These are phyloP conservation scores for Aureobasidium vineae DNA, from an alignment of 2,329 filamentous ascomycete genomes.

Conservation along the genomic window DNA sequence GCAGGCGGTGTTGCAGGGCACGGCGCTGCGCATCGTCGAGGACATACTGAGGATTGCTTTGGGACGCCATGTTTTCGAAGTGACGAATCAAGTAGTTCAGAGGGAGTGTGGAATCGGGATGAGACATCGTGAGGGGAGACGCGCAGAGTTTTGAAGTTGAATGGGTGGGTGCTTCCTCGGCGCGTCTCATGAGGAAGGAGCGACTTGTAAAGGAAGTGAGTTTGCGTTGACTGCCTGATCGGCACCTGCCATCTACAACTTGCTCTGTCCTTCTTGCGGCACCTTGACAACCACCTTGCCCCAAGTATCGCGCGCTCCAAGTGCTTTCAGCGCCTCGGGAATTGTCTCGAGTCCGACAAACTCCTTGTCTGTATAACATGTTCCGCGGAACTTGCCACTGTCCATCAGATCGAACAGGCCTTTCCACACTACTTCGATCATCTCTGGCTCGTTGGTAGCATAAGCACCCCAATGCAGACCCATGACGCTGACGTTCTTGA, in stretches of 20 bases:
- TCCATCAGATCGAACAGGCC: constrained; percentile 76
- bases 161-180: neutral
- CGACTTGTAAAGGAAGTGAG: neutral
- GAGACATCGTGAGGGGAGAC: neutral
- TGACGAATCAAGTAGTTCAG: neutral
- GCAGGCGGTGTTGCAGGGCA: neutral
- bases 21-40: neutral
- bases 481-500: constrained; percentile 91
- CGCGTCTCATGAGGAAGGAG: neutral
- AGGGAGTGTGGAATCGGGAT: neutral
- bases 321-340: constrained; percentile 69
- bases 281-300: constrained; percentile 93
- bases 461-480: constrained; percentile 93
- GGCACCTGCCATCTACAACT: constrained; percentile 35
- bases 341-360: constrained; percentile 81
- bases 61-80: neutral
- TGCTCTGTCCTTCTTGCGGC: constrained; percentile 59
- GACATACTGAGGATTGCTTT: neutral
- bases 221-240: neutral
- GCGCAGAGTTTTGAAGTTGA: neutral
- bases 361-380: constrained; percentile 75
- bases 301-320: constrained; percentile 84
- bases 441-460: constrained; percentile 67
- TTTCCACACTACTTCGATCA: constrained; percentile 72
- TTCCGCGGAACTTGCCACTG: constrained; percentile 75